phyloP scores from a whole-genome alignment of 495 filamentous ascomycete genomes.

The Hypoxylon intermedium region DNA sequence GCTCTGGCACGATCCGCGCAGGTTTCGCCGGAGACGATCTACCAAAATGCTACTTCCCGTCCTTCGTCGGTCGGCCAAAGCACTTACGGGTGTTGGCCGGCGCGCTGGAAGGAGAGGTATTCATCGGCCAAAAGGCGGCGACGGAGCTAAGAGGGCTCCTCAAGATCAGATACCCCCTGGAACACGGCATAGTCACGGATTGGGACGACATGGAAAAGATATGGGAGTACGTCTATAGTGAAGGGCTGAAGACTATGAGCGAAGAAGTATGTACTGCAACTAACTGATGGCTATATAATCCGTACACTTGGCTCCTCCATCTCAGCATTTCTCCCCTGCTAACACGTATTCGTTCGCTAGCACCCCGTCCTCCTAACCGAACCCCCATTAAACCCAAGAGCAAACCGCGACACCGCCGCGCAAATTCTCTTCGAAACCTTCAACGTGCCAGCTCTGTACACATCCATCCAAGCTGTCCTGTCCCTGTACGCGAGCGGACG shows the following conservation, averaged over 20 bases:
- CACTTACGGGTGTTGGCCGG: conserved; percentile 95
- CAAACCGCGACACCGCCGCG: conserved; percentile 94
- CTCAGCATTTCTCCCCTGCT: too few relatives aligned
- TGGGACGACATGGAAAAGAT: conserved; percentile 99
- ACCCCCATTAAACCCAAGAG: conserved; percentile 92
- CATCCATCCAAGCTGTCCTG: conserved; percentile 94
- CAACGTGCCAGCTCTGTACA: conserved; percentile 96
- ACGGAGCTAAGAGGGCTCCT: conserved; percentile 91
- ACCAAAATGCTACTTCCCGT: conserved; percentile 97
- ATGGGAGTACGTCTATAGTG: conserved; percentile 77
- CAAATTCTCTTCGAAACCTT: conserved; percentile 99
- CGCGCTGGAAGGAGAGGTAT: conserved; percentile 94
- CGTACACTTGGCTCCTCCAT: not conserved
- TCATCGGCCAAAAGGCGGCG: conserved; percentile 88
- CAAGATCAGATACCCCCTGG: conserved; percentile 93
- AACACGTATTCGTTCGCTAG: conserved; percentile 49
- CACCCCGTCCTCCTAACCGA: conserved; percentile 97
- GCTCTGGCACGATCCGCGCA: conserved; percentile 95
- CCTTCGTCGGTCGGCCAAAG: conserved; percentile 95
- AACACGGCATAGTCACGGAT: conserved; percentile 98
- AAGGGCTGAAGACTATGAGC: conserved; percentile 87
- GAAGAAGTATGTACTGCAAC: conserved; percentile 73
- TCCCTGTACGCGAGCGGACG: conserved; percentile 96
- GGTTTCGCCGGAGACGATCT: conserved; percentile 96
- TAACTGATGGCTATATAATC: not conserved